These are phyloP conservation scores for Cordyceps cateniannulata DNA, from an alignment of 2,329 filamentous ascomycete species.

Conservation along the genomic window DNA sequence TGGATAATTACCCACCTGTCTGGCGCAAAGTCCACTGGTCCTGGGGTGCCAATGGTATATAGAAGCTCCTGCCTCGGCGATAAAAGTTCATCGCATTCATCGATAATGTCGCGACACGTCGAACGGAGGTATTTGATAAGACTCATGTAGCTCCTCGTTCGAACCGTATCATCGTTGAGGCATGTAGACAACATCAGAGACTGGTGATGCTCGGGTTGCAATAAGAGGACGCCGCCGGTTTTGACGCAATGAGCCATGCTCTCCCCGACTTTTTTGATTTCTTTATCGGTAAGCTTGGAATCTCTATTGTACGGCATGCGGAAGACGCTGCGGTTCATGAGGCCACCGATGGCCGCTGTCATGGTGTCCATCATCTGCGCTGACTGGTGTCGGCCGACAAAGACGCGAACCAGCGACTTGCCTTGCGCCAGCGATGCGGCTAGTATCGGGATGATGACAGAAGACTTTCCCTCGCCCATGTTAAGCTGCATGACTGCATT, in stretches of 20 bases:
- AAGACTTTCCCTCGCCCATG: constrained; percentile 67
- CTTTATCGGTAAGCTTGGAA: constrained; percentile 24
- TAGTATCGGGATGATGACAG: constrained; percentile 62
- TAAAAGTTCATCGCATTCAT: constrained; percentile 61
- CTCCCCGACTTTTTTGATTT: constrained; percentile 29
- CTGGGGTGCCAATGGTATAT: constrained; percentile 53
- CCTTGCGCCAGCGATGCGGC: constrained; percentile 46
- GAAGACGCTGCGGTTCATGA: constrained; percentile 48
- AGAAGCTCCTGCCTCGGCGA: constrained; percentile 55
- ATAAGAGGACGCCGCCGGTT: constrained; percentile 48
- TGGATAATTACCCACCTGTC: constrained; percentile 52
- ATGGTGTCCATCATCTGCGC: constrained; percentile 56
- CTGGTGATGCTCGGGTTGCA: constrained; percentile 58
- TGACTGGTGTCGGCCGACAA: constrained; percentile 56
- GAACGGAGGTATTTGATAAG: constrained; percentile 39
- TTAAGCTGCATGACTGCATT: constrained; percentile 60
- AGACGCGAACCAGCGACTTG: constrained; percentile 44
- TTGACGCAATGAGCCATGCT: constrained; percentile 41
- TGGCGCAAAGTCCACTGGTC: constrained; percentile 43
- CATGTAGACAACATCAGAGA: constrained; percentile 57
- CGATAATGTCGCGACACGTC: constrained; percentile 48
- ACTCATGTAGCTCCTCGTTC: constrained; percentile 30
- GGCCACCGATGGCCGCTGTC: constrained; percentile 45
- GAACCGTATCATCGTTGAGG: constrained; percentile 19
- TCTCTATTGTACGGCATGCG: constrained; percentile 54